Base-by-base conservation (phyloP, 2,329 filamentous ascomycete genomes). In the Aspergillus sp. region DNA sequence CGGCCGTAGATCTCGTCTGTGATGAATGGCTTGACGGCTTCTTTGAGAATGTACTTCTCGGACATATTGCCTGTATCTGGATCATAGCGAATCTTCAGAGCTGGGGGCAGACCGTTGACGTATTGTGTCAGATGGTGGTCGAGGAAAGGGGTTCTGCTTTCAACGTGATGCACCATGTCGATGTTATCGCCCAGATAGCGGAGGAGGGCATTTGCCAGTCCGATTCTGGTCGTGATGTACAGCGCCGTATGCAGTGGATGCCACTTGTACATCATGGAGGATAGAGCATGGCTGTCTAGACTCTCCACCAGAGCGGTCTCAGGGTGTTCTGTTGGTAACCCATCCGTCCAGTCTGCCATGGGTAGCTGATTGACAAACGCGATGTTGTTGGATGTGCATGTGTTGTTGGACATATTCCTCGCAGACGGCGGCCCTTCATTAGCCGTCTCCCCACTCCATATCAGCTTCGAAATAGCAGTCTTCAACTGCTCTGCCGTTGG, bases 231-330 rank as follows among this genome's bases (percentile, higher is more conserved):
- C 58, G 62, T 70, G 36, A 67, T 50, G 44, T 70, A 70, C 33
- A 60, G 47, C 4, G 65, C 63, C 1, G 67, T 59, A 45, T 71
- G 65, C 6, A 71, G 52, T 1, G 68, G 68, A 49, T 73, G 70
- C 70, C 69, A 72, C 27, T 52, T 53, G 5, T 57, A 42, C 1
- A 43, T 46, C 19, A 69, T 66, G 27, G 53, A 45, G 11, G 54
- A 54, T 27, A 53, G 54, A 13, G 61, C 53, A 2, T 49, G 51
- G 19, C 61, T 59, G 43, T 66, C 61, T 7, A 57, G 46, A 8
- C n/a, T 33, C 26, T 49, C 44, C 11, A 35, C 38, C 2, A 39
- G 32, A 5, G 36, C 30, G 10, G 44, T 59, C n/a, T 49, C 43
- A 5, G 59, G 54, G 39, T 26, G n/a, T 10, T 10, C 12, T 7